Conservation (phyloP, 139 green algal species). For the Chlamydomonas sp. region DNA sequence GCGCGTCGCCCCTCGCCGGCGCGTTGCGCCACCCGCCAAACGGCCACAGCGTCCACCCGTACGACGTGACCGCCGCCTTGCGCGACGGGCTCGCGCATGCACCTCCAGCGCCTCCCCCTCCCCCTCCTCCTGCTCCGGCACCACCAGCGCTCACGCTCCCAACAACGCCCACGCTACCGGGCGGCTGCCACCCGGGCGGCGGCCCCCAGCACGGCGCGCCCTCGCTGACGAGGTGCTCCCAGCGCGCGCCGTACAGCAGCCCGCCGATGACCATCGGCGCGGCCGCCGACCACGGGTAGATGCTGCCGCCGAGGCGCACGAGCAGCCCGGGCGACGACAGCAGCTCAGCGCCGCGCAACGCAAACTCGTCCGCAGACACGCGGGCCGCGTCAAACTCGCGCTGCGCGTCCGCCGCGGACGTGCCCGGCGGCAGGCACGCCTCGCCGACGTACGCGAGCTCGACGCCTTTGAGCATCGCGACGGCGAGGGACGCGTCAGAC, state of each 20-base stretch:
- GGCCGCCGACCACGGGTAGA: slow-evolving; percentile 47
- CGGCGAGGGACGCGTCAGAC: too few relatives aligned
- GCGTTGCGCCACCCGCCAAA: slow-evolving; percentile 23
- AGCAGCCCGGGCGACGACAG: slow-evolving; percentile 24
- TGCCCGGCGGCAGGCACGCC: slow-evolving; percentile 33
- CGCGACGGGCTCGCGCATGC: too few relatives aligned
- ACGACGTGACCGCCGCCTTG: too few relatives aligned
- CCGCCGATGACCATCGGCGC: slow-evolving; percentile 46
- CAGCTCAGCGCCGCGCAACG: background rate
- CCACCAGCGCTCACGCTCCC: too few relatives aligned
- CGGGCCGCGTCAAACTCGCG: slow-evolving; percentile 38
- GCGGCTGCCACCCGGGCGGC: background rate
- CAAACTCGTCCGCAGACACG: slow-evolving; percentile 23
- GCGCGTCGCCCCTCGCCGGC: too few relatives aligned
- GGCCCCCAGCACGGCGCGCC: slow-evolving; percentile 22
- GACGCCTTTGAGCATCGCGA: too few relatives aligned
- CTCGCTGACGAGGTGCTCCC: slow-evolving; percentile 33
- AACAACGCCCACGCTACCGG: background rate
- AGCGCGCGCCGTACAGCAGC: slow-evolving; percentile 48
- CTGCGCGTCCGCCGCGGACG: slow-evolving; percentile 29
- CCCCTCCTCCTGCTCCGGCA: too few relatives aligned
- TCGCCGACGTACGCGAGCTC: slow-evolving; percentile 60
- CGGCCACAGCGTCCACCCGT: slow-evolving; percentile 42
- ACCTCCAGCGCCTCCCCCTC: background rate
- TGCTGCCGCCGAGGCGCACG: slow-evolving; percentile 31